Conservation (phyloP, 768 basidiomycete genomes). For the Hygrophoropsis aurantiaca region DNA sequence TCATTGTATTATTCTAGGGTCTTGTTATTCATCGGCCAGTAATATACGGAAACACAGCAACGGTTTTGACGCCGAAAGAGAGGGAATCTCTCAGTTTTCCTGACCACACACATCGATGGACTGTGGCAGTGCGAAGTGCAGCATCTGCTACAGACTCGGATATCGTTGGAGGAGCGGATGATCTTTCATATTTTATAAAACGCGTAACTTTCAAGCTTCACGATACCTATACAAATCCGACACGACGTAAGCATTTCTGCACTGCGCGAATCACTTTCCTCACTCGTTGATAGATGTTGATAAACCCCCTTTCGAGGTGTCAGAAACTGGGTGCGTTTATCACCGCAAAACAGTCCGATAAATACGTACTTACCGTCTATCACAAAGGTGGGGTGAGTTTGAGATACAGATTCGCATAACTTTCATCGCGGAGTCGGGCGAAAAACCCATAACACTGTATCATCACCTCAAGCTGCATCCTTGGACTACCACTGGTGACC, state of each 20-base stretch:
- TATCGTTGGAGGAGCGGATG: constrained; percentile 86
- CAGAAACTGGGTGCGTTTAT: constrained; percentile 81
- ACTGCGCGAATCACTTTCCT: neutral
- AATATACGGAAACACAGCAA: constrained; percentile 94
- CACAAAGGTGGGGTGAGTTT: constrained; percentile 92
- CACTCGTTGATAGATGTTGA: constrained; percentile 64
- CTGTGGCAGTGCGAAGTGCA: constrained; percentile 90
- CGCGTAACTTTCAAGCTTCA: constrained; percentile 97
- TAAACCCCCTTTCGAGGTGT: constrained; percentile 90
- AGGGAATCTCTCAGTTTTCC: constrained; percentile 50
- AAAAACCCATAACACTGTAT: constrained; percentile 84
- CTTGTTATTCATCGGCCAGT: constrained; percentile 86
- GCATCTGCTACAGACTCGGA: constrained; percentile 72
- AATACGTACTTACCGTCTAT: neutral
- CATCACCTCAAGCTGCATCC: constrained; percentile 97
- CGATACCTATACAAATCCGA: constrained; percentile 92
- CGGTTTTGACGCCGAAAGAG: constrained; percentile 73
- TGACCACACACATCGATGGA: constrained; percentile 96
- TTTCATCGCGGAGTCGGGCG: constrained; percentile 85
- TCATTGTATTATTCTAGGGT: constrained; percentile 51
- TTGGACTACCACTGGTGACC: constrained; percentile 66
- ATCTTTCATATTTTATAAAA: constrained; percentile 89
- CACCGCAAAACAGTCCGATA: neutral
- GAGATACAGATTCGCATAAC: constrained; percentile 91
- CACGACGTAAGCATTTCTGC: constrained; percentile 61